Evolutionary conservation across 768 basidiomycete species (phyloP).

Genomic region (Phanerochaete sordida): DNA sequence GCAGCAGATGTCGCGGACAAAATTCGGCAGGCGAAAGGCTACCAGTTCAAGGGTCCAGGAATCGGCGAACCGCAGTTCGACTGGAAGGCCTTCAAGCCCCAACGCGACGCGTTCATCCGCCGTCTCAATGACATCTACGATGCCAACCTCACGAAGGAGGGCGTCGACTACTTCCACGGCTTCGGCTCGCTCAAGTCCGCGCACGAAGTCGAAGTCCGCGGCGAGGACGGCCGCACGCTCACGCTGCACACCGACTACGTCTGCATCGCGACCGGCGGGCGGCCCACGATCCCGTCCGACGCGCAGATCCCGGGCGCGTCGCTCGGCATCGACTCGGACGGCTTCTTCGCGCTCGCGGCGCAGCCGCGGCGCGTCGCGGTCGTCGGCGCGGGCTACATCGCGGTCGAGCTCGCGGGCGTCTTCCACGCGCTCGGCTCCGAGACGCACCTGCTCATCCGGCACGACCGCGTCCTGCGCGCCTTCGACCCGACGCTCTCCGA

Average conservation of each 20-base stretch:
- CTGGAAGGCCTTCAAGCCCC: conserved; percentile 89
- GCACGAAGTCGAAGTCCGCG: conserved; percentile 69
- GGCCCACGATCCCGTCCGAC: conserved; percentile 76
- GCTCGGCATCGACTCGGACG: conserved; percentile 89
- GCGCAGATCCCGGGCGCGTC: conserved; percentile 84
- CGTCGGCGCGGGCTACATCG: conserved; percentile 97
- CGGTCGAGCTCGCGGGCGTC: conserved; percentile 94
- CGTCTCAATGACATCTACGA: conserved; percentile 90
- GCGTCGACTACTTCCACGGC: conserved; percentile 84
- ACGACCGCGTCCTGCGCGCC: conserved; percentile 85
- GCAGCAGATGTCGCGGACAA: conserved; percentile 89
- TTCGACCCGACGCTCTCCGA: conserved; percentile 90
- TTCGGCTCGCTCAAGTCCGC: conserved; percentile 68
- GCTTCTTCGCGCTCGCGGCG: conserved; percentile 88
- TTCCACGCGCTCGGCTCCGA: conserved; percentile 89
- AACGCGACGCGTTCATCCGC: conserved; percentile 94
- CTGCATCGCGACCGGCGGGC: conserved; percentile 83
- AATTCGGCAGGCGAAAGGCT: conserved; percentile 73
- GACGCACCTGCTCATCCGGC: conserved; percentile 88
- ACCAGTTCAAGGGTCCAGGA: conserved; percentile 61
- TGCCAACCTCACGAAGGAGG: conserved; percentile 80
- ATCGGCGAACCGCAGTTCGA: conserved; percentile 62
- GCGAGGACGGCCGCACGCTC: conserved; percentile 65
- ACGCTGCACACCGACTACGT: conserved; percentile 74
- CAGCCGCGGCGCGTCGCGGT: conserved; percentile 94